Conservation (phyloP, 2,329 filamentous ascomycete genomes). For the Ophiostoma fasciatum region DNA sequence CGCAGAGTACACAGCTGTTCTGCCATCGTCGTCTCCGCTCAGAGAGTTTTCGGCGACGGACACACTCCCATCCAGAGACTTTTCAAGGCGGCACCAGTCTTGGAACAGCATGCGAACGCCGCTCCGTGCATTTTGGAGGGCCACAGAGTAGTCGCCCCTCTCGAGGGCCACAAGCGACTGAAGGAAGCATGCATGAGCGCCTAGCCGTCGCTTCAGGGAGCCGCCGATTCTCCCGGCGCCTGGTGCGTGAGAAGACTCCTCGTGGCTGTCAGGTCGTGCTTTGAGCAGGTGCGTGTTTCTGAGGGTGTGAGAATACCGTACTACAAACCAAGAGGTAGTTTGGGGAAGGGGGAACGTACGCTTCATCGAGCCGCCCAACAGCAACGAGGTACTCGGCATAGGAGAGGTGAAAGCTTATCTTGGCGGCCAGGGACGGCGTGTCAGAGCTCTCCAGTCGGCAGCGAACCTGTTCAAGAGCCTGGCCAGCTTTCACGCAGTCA, state of each 20-base stretch:
- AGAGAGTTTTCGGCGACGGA: background rate
- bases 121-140: slow-evolving; percentile 41
- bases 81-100: slow-evolving; percentile 39
- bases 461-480: slow-evolving; percentile 43
- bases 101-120: slow-evolving; percentile 40
- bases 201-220: slow-evolving; percentile 3
- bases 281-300: slow-evolving; percentile 9
- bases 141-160: slow-evolving; percentile 41
- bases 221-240: background rate
- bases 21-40: slow-evolving; percentile 11
- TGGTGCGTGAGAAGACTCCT: background rate
- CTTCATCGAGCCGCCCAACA: slow-evolving; percentile 50
- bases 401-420: slow-evolving; percentile 47
- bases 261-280: slow-evolving; percentile 2
- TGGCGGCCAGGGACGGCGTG: slow-evolving; percentile 19
- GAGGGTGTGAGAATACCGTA: too few relatives aligned
- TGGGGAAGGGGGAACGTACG: slow-evolving; percentile 26
- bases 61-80: slow-evolving; percentile 12
- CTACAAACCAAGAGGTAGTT: too few relatives aligned
- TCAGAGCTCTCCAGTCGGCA: slow-evolving; percentile 26
- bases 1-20: slow-evolving; percentile 2
- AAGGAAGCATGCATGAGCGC: slow-evolving; percentile 43
- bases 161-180: slow-evolving; percentile 52
- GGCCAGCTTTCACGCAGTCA: slow-evolving; percentile 32
- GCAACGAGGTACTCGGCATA: slow-evolving; percentile 61